Evolutionary conservation across 306 rosid species (phyloP).

Genomic region (Pachyrhizus erosus): DNA sequence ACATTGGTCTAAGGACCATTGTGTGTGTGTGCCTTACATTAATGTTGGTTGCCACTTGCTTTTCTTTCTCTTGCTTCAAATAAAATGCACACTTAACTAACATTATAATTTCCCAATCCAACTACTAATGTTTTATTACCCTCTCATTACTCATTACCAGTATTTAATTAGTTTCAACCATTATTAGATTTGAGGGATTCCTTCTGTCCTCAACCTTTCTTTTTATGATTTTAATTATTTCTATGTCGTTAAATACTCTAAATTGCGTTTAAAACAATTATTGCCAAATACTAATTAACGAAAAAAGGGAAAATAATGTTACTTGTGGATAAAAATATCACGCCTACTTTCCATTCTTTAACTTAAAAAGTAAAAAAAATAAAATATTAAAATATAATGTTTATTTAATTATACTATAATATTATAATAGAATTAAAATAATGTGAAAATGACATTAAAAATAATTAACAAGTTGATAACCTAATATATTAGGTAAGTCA

Average conservation of each 20-base stretch:
- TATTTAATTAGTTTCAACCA: no score
- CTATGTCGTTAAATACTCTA: background rate
- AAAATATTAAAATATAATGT: no score
- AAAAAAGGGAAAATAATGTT: background rate
- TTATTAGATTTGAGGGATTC: no score
- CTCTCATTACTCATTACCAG: background rate
- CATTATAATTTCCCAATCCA: background rate
- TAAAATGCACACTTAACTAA: background rate
- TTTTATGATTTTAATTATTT: no score
- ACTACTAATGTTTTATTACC: background rate
- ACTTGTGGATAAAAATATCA: background rate
- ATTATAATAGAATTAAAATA: background rate
- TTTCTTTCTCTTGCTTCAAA: slow-evolving; percentile 6
- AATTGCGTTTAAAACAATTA: no score
- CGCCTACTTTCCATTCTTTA: background rate
- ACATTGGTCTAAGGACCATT: background rate
- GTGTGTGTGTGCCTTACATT: background rate
- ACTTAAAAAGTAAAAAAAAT: no score
- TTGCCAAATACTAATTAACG: background rate
- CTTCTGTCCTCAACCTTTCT: no score
- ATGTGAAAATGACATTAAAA: background rate
- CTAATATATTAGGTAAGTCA: background rate
- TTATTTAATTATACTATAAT: background rate
- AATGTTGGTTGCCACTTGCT: slow-evolving; percentile 13
- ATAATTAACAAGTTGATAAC: background rate